Conservation (phyloP, 2,329 filamentous ascomycete genomes). For the Aspergillus quadricinctus region DNA sequence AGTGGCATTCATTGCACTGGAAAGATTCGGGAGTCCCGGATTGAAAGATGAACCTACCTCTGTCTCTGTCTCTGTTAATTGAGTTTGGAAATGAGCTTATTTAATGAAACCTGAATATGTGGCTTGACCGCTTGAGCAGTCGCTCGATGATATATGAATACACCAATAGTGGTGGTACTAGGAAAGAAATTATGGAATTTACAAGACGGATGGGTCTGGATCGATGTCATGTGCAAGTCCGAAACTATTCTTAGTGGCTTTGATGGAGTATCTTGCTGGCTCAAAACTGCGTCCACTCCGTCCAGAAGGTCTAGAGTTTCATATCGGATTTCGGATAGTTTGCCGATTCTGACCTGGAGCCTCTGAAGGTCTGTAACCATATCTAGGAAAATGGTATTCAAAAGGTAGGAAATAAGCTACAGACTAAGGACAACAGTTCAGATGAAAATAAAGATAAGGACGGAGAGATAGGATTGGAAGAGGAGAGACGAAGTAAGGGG, state of each 20-base stretch:
- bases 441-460: background rate
- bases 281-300: background rate
- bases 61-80: background rate
- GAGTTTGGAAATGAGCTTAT: background rate
- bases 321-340: conserved; percentile 2
- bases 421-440: background rate
- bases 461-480: background rate
- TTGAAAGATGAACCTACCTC: background rate
- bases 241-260: conserved; percentile 11
- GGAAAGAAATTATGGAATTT: conserved; percentile 12
- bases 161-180: too few relatives aligned
- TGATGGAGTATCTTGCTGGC: background rate
- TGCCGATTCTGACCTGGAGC: conserved; percentile 4
- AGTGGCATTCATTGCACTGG: background rate
- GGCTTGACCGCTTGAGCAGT: background rate
- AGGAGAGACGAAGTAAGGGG: background rate
- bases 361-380: background rate
- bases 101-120: background rate
- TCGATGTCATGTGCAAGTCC: conserved; percentile 15
- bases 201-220: conserved; percentile 8
- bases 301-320: background rate
- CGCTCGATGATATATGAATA: background rate
- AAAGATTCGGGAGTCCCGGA: too few relatives aligned
- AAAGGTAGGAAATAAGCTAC: background rate
- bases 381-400: background rate